These are phyloP conservation scores for Tirmania nivea DNA, from an alignment of 495 filamentous ascomycete species.

Conservation along the genomic window DNA sequence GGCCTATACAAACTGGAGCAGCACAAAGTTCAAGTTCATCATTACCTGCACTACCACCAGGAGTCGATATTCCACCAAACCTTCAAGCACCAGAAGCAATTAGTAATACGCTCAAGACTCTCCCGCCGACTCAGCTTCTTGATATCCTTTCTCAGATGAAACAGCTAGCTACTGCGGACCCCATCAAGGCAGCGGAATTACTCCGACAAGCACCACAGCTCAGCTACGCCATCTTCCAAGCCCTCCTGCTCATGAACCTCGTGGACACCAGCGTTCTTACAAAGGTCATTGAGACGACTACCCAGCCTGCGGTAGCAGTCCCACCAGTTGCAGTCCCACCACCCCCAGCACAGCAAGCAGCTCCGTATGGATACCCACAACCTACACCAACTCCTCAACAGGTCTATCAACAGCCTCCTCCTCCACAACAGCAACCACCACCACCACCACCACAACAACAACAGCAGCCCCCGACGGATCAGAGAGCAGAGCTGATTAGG, in stretches of 20 bases:
- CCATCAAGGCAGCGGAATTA: constrained; percentile 65
- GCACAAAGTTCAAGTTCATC: background rate
- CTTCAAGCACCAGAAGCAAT: constrained; percentile 77
- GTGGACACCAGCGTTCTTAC: constrained; percentile 36
- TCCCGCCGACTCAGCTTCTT: constrained; percentile 73
- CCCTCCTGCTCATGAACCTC: constrained; percentile 75
- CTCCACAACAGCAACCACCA: background rate
- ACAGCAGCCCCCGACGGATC: constrained; percentile 5
- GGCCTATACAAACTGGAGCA: constrained; percentile 6
- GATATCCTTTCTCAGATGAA: constrained; percentile 95
- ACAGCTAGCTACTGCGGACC: constrained; percentile 55
- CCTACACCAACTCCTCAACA: background rate
- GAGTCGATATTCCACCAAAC: constrained; percentile 58
- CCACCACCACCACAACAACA: background rate
- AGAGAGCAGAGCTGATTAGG: constrained; percentile 15
- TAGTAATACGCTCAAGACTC: constrained; percentile 61
- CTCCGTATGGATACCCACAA: background rate
- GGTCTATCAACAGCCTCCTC: constrained; percentile 1
- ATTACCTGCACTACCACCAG: constrained; percentile 62
- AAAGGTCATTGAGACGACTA: constrained; percentile 17
- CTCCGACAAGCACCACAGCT: constrained; percentile 80
- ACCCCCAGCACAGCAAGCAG: background rate
- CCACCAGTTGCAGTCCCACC: background rate
- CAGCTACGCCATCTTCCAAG: constrained; percentile 88
- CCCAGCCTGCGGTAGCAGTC: constrained; percentile 3